A percentile compares a stretch with the other conserved stretches of the same genome.
Conservation (phyloP, 192 early-diverging fungal species). For the Backusella parvicylindrica region DNA sequence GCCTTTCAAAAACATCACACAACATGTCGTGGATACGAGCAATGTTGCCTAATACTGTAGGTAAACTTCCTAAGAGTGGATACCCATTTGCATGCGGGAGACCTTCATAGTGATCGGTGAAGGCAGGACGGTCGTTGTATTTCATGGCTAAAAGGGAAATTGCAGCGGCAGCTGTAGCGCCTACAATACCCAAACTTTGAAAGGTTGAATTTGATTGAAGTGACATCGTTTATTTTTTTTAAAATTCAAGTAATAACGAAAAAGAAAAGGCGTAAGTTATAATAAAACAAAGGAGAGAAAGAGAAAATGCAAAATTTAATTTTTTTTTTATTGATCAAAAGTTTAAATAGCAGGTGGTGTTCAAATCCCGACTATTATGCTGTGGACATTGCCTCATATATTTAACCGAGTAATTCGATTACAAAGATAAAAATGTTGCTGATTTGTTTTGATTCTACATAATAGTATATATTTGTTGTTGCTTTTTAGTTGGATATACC, state of each 20-base stretch:
- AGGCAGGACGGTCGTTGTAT: conserved; percentile 26
- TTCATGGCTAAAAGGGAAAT: conserved; percentile 7
- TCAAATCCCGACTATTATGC: background rate
- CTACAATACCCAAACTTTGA: background rate
- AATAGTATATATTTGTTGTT: too few relatives aligned
- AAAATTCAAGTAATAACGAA: too few relatives aligned
- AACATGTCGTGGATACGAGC: conserved; percentile 8
- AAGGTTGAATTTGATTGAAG: background rate
- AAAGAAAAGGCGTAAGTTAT: background rate
- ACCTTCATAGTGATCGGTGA: conserved; percentile 11
- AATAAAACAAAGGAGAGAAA: background rate
- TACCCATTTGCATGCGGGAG: conserved; percentile 9
- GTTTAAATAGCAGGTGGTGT: background rate
- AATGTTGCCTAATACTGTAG: background rate
- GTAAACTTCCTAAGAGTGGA: conserved; percentile 23
- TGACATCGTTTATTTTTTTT: background rate
- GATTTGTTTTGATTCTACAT: background rate
- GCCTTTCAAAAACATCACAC: background rate
- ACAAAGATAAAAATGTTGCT: background rate
- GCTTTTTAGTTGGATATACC: background rate
- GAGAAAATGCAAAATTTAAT: background rate
- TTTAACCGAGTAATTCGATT: background rate
- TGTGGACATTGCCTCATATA: background rate
- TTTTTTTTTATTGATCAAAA: background rate
- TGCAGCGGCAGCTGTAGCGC: background rate